Evolutionary conservation across 78 protist genomes (phyloP).

Genomic region (Chrysochromulina tobinii): DNA sequence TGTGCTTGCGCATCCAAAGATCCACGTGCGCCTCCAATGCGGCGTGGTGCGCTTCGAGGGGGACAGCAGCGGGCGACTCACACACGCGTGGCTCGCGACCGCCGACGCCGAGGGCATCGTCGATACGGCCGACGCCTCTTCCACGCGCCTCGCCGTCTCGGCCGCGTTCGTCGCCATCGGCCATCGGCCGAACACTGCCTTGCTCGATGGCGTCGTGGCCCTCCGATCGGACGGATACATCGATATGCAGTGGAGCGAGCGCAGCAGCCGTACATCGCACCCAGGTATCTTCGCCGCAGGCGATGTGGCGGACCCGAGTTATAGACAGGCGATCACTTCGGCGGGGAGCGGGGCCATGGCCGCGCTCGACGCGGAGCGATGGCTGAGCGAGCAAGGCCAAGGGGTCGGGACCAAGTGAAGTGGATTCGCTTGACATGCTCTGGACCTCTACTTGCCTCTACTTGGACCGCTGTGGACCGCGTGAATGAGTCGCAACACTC

Average conservation of each 20-base stretch:
- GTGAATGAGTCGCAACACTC: no score
- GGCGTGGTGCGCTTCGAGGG: constrained; percentile 1
- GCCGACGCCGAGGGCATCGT: not conserved
- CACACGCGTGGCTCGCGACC: not conserved
- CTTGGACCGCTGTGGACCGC: no score
- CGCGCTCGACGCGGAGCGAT: constrained; percentile 49
- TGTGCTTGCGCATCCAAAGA: not conserved
- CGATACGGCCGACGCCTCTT: no score
- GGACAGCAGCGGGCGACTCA: no score
- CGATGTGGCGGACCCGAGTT: constrained; percentile 25
- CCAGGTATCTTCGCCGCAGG: constrained; percentile 23
- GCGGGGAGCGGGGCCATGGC: constrained; percentile 26
- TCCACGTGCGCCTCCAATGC: not conserved
- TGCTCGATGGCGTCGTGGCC: not conserved
- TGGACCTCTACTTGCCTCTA: no score
- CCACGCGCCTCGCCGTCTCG: not conserved
- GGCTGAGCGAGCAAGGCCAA: constrained; percentile 32
- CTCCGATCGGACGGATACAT: not conserved
- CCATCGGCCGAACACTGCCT: constrained; percentile 32
- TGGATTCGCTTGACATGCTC: no score
- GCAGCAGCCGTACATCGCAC: no score
- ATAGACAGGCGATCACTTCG: constrained; percentile 12
- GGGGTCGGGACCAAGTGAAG: no score
- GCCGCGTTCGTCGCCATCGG: constrained; percentile 25
- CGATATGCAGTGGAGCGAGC: no score